Base-by-base conservation (phyloP, 129 eudicot genomes). In the Flaveria bidentis region DNA sequence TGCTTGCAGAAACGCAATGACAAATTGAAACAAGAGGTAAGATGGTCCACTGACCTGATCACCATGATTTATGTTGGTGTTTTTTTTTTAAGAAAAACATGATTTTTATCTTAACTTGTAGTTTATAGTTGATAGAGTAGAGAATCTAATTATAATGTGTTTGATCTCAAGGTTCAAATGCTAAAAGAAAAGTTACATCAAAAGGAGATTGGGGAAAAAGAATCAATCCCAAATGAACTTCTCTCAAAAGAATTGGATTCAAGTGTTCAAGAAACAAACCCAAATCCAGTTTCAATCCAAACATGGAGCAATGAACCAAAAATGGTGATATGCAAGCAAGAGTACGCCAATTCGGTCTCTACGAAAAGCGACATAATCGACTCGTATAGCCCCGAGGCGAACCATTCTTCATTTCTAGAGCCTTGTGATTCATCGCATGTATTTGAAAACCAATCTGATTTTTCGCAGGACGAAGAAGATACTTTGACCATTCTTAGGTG, bases 331-430 rank as follows among this genome's bases (percentile, higher is more conserved):
- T 76, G 83, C 76, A 90, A 88, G 71, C 88, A 80, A 71, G 93
- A 91, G 71, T 89, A 86, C 46, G 94, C 87, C 5, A 86, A 84
- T 78, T 89, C 97, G 1, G 86, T 83, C 73, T 89, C 97, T 1
- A 89, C 86, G 2, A 87, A 84, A 67, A 89, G 97, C 52, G 96
- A 92, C 63, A 82, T 92, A 13, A 74, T 86, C 12, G 97, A 92
- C 68, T 89, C 96, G 0, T 92, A 89, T 26, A 87, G 92, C 83
- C 89, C 91, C 0, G 89, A 87, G 26, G 84, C 68, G 33, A 81
- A 84, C 77, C 83, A 76, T 56, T 76, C 83, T 63, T 81, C 90
- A 15, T 71, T 86, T 36, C 47, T 87, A 17, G 90, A 87, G 75
- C 87, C 92, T 9, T 87, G 83, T 26, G 86, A 88, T 84, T 84